A percentile compares a stretch with the other conserved stretches of the same genome.
Evolutionary conservation across 495 filamentous ascomycete species (phyloP).

Genomic region (Trichocladium uniseriatum): DNA sequence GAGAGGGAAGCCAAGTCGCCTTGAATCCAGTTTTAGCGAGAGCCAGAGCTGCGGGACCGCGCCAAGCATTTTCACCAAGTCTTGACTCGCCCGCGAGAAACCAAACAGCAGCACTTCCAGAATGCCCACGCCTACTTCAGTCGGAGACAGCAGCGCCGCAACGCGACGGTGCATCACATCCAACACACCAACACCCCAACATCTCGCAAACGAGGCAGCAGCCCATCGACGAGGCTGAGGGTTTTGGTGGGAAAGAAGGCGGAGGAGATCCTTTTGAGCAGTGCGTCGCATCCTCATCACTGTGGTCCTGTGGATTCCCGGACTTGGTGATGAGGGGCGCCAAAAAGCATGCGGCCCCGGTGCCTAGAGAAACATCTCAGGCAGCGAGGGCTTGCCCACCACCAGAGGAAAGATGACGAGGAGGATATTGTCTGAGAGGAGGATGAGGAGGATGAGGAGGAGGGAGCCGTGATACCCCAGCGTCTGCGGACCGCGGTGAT

Average conservation of each 20-base stretch:
- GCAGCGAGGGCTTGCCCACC: not conserved
- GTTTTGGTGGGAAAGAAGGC: not conserved
- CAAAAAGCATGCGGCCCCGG: not conserved
- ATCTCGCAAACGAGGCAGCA: slow-evolving; percentile 5
- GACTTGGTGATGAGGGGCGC: slow-evolving; percentile 2
- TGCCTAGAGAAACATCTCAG: not conserved
- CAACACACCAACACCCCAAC: not conserved
- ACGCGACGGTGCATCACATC: slow-evolving; percentile 2
- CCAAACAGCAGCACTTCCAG: slow-evolving; percentile 5
- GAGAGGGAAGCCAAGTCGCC: slow-evolving; percentile 22
- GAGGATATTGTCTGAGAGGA: no score
- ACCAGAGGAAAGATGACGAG: not conserved
- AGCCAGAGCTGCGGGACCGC: slow-evolving; percentile 3
- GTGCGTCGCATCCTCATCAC: slow-evolving; percentile 2
- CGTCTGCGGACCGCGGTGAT: not conserved
- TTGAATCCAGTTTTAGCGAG: slow-evolving; percentile 7
- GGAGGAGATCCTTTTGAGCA: slow-evolving; percentile 7
- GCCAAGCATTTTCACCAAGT: not conserved
- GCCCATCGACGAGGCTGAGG: not conserved
- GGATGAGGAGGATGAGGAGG: not conserved
- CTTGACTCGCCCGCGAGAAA: slow-evolving; percentile 1
- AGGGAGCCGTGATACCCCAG: not conserved
- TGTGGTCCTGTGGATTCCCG: slow-evolving; percentile 6
- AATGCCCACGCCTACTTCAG: slow-evolving; percentile 3
- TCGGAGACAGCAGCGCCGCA: slow-evolving; percentile 7